These are phyloP conservation scores for Mycena floridula DNA, from an alignment of 768 basidiomycete genomes.

Conservation along the genomic window DNA sequence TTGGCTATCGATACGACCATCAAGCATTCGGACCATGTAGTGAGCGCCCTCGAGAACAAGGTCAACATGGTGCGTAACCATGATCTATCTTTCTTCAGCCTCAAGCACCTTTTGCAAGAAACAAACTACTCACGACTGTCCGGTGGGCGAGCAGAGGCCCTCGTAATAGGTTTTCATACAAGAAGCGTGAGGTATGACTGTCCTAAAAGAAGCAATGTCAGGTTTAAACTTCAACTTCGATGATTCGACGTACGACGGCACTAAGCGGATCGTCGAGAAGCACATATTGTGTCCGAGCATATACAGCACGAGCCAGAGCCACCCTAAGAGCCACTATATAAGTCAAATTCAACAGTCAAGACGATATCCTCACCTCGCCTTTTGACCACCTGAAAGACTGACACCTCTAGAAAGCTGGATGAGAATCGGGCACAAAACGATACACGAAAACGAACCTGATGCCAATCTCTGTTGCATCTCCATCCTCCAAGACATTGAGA, in stretches of 20 bases:
- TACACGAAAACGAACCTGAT: conserved; percentile 27
- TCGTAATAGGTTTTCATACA: conserved; percentile 58
- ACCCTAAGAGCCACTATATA: conserved; percentile 47
- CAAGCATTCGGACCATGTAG: conserved; percentile 74
- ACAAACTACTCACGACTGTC: conserved; percentile 42
- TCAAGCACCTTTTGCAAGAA: too few relatives aligned
- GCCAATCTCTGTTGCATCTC: conserved; percentile 82
- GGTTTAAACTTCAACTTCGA: too few relatives aligned
- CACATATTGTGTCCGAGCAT: conserved; percentile 61
- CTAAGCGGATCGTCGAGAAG: conserved; percentile 80
- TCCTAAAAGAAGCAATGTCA: too few relatives aligned
- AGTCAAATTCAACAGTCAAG: neutral
- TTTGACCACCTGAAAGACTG: conserved; percentile 77
- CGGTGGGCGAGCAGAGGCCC: conserved; percentile 62
- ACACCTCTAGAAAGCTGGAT: too few relatives aligned
- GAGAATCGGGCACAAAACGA: neutral
- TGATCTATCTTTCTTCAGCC: conserved; percentile 37
- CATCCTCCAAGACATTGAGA: conserved; percentile 79
- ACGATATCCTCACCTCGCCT: conserved; percentile 47
- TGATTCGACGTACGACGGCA: too few relatives aligned
- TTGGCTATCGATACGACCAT: conserved; percentile 74
- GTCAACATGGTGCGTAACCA: conserved; percentile 83
- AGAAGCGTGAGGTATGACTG: conserved; percentile 57
- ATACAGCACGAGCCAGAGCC: conserved; percentile 78
- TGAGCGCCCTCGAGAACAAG: conserved; percentile 69